Percentiles rank a stretch among this genome's conserved stretches.
Conservation (phyloP, 192 early-diverging fungal genomes). For the Backusella circina region DNA sequence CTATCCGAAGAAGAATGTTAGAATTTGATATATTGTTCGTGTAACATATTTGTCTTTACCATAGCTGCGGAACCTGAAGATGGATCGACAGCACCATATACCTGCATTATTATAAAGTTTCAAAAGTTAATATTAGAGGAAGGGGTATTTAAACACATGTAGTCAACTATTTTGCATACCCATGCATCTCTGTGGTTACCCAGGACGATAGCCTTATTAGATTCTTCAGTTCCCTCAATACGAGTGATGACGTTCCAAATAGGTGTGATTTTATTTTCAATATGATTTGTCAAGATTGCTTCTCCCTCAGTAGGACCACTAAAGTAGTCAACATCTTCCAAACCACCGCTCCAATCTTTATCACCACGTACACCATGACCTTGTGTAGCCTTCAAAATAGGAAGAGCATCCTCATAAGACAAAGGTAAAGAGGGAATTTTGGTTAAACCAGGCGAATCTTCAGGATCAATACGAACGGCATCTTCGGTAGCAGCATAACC, state of each 20-base stretch:
- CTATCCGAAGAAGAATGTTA: not conserved
- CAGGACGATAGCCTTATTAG: constrained; percentile 50
- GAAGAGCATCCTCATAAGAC: constrained; percentile 59
- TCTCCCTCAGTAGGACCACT: constrained; percentile 53
- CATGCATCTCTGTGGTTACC: constrained; percentile 66
- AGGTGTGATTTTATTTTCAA: constrained; percentile 50
- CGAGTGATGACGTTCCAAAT: constrained; percentile 66
- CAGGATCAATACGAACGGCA: constrained; percentile 47
- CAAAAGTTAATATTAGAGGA: not conserved
- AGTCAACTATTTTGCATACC: constrained; percentile 19
- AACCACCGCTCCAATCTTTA: constrained; percentile 50
- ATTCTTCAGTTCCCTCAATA: constrained; percentile 56
- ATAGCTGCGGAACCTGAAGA: constrained; percentile 59
- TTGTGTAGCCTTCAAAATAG: constrained; percentile 51
- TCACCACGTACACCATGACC: constrained; percentile 37
- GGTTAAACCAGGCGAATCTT: constrained; percentile 35
- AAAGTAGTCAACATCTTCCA: constrained; percentile 52
- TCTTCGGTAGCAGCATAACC: constrained; percentile 50
- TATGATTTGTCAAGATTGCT: constrained; percentile 51
- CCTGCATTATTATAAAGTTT: not conserved
- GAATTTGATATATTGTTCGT: not conserved
- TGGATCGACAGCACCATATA: constrained; percentile 63
- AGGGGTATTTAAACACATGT: not conserved
- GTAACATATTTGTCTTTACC: constrained; percentile 6
- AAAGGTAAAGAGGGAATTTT: constrained; percentile 65